Conservation (phyloP, 2,329 filamentous ascomycete genomes). For the Penicillium frequentans region DNA sequence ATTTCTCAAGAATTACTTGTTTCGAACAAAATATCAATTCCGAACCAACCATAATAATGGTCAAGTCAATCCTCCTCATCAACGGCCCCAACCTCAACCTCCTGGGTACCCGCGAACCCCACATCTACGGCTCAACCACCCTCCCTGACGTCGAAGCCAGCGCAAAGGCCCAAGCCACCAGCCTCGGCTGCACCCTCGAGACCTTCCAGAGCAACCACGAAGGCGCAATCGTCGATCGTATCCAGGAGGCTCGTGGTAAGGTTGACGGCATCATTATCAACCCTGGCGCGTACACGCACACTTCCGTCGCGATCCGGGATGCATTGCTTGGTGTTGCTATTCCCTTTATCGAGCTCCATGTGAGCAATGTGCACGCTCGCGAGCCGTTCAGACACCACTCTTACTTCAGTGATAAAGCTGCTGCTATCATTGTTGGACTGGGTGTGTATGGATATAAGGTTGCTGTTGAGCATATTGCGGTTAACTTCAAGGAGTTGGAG, state of each 20-base stretch:
- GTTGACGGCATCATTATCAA: conserved; percentile 70
- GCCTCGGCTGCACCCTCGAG: conserved; percentile 53
- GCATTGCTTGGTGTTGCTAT: conserved; percentile 67
- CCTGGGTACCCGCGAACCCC: conserved; percentile 71
- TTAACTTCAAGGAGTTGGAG: conserved; percentile 37
- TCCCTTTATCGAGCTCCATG: conserved; percentile 76
- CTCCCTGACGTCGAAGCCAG: conserved; percentile 60
- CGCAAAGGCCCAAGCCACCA: conserved; percentile 51
- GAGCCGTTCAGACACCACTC: conserved; percentile 69
- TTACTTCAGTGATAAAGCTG: conserved; percentile 74
- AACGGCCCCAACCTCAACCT: conserved; percentile 85
- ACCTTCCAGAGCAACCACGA: conserved; percentile 78
- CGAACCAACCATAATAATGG: conserved; percentile 21
- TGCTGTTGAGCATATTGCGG: conserved; percentile 55
- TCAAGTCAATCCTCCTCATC: conserved; percentile 64
- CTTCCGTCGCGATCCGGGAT: conserved; percentile 73
- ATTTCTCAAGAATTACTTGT: neutral
- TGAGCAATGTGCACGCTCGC: conserved; percentile 71
- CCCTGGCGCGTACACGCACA: conserved; percentile 73
- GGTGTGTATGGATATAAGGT: conserved; percentile 63
- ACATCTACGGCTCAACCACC: conserved; percentile 70
- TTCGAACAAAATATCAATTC: neutral
- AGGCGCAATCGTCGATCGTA: conserved; percentile 70
- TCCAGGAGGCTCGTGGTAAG: conserved; percentile 63
- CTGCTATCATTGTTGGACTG: conserved; percentile 70